Evolutionary conservation across 768 basidiomycete species (phyloP), one percentile per base, ranked within the genome.

Genomic region (Cubamyces sp.): DNA sequence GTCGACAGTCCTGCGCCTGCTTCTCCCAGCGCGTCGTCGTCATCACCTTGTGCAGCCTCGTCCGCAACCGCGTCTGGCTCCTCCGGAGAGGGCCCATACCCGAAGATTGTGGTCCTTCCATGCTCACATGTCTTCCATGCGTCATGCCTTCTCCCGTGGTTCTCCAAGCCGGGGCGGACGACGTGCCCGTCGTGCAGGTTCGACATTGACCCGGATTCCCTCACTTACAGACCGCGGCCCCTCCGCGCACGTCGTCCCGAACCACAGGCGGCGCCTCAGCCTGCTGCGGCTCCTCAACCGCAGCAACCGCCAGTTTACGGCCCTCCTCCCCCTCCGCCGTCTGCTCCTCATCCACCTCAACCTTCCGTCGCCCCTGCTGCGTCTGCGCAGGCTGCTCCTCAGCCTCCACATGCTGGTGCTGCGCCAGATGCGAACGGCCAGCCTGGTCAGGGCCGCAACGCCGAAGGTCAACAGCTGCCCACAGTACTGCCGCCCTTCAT

Each of bases 171-270:
- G 12, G 81, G 79, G 45, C 88, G 89, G 65, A 92, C 91, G 19
- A 92, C 91, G 1, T 93, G 91, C 66, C 91, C 91, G 0, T 90
- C 89, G 0, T 93, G 91, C 74, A 77, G 91, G 64, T 93, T 93
- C 68, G 87, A 93, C 65, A 83, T 93, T 56, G 91, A 93, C 69
- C 91, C 91, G 0, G 86, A 91, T 57, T 87, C 87, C 59, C 73
- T 92, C 48, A 91, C 89, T 0, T 84, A 71, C 51, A 54, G 48
- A 1, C 67, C 67, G 2, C 64, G 62, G 34, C 53, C 64, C 4
- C 57, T 64, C 30, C 61, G 54, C 8, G 46, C 59, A 23, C 67
- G 51, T 43, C 51, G 41, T 42, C 28, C 61, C 18, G 51, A 50
- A 15, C 61, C 59, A 5, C 54, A 43, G 12, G 16, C 54, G 11